Conservation (phyloP, 140 eudicot species). For the Ambrosia hybrid region DNA sequence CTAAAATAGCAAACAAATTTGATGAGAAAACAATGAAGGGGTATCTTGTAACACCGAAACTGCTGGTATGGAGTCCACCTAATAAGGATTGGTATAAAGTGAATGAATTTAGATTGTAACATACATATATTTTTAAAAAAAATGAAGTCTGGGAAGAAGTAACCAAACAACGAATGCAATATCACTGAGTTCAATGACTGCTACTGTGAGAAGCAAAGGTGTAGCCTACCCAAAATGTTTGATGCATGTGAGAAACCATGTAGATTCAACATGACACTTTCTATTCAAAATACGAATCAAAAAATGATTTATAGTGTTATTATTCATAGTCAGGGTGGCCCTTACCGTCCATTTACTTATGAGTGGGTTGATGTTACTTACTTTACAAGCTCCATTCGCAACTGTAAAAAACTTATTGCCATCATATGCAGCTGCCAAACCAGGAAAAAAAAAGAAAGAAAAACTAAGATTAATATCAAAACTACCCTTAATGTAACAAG, state of each 20-base stretch:
- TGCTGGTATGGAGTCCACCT: constrained; percentile 99
- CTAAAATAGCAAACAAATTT: constrained; percentile 91
- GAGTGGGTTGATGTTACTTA: constrained; percentile 37
- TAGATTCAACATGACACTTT: constrained; percentile 34
- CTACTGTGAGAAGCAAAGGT: constrained; percentile 93
- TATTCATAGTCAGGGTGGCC: neutral
- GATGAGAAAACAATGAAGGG: constrained; percentile 87
- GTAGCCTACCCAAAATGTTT: constrained; percentile 98
- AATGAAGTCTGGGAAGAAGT: constrained; percentile 20
- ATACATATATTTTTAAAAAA: neutral
- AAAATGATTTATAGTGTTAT: constrained; percentile 20
- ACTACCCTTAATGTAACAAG: constrained; percentile 21
- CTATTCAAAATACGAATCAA: constrained; percentile 25
- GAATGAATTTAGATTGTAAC: neutral
- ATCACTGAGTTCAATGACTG: constrained; percentile 93
- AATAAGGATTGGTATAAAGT: constrained; percentile 15
- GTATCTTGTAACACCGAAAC: constrained; percentile 93
- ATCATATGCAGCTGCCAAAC: constrained; percentile 73
- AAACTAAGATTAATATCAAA: constrained; percentile 21
- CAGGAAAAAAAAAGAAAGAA: constrained; percentile 5
- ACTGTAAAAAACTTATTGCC: constrained; percentile 73
- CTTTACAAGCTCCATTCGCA: constrained; percentile 80
- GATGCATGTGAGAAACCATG: constrained; percentile 84
- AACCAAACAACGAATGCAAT: constrained; percentile 91
- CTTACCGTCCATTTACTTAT: neutral